Percentiles rank a stretch among this genome's conserved stretches.
phyloP scores from a whole-genome alignment of 2,329 filamentous ascomycete species.

The Xylariaceae sp. region DNA sequence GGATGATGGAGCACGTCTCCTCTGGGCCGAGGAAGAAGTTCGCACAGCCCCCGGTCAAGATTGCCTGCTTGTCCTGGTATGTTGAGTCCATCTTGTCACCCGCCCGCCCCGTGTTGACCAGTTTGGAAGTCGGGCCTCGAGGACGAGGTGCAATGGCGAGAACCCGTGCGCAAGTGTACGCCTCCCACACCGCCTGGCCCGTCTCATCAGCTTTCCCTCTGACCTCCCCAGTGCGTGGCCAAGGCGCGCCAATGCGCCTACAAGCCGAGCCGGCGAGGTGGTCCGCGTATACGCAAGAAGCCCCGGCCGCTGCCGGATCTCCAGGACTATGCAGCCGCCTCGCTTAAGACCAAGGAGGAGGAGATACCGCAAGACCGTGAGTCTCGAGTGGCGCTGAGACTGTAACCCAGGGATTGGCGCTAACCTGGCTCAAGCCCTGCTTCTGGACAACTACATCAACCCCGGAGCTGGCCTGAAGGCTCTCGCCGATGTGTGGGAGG shows the following conservation, averaged over 20 bases:
- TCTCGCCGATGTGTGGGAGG: constrained; percentile 35
- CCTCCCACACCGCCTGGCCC: constrained; percentile 1
- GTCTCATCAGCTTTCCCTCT: constrained; percentile 6
- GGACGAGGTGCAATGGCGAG: constrained; percentile 40
- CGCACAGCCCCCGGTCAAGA: constrained; percentile 40
- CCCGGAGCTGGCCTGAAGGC: constrained; percentile 41
- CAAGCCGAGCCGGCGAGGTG: constrained; percentile 35
- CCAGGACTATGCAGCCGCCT: constrained; percentile 19
- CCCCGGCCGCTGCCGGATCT: constrained; percentile 19
- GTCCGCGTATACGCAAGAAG: constrained; percentile 36
- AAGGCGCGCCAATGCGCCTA: constrained; percentile 35
- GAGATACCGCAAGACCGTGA: constrained; percentile 25
- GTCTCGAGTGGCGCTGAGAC: constrained; percentile 12
- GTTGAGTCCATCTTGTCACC: constrained; percentile 15
- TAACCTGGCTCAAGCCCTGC: constrained; percentile 11
- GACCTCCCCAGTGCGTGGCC: constrained; percentile 28
- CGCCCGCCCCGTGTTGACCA: constrained; percentile 2
- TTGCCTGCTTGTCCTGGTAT: constrained; percentile 43
- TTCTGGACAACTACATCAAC: constrained; percentile 33
- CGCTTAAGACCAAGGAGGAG: constrained; percentile 20
- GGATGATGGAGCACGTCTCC: constrained; percentile 11
- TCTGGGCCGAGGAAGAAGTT: constrained; percentile 34
- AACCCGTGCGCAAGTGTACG: constrained; percentile 35
- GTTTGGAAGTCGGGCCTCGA: constrained; percentile 31
- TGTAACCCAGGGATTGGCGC: too few relatives aligned